A percentile compares a stretch with the other conserved stretches of the same genome.
These are phyloP conservation scores for Graphilbum ipis-grandicollis DNA, from an alignment of 2,329 filamentous ascomycete species.

Conservation along the genomic window DNA sequence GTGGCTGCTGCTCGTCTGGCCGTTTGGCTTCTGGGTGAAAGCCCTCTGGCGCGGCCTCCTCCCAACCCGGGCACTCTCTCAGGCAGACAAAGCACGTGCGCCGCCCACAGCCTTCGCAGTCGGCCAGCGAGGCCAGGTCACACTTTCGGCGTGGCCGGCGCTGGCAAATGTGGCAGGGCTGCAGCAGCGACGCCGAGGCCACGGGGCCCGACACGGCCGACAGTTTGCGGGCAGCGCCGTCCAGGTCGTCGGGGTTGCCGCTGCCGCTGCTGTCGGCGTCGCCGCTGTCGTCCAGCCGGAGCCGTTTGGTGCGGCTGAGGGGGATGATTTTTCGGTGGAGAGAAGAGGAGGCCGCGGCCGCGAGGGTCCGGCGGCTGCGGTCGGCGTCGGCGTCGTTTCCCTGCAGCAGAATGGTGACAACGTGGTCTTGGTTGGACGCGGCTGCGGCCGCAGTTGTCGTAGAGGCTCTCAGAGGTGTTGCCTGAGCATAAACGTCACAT, in stretches of 20 bases:
- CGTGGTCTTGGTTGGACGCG: not conserved
- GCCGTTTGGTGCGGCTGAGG: not conserved
- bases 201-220: not conserved
- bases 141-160: slow-evolving; percentile 45
- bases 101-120: slow-evolving; percentile 43
- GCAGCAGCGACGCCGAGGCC: not conserved
- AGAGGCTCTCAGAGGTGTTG: too few species aligned
- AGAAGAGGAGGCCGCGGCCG: not conserved
- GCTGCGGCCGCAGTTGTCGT: too few species aligned
- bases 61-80: slow-evolving; percentile 40
- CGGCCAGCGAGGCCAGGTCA: slow-evolving; percentile 48
- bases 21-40: too few species aligned
- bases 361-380: not conserved
- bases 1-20: too few species aligned
- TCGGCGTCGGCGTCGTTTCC: not conserved
- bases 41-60: too few species aligned
- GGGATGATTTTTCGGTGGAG: not conserved
- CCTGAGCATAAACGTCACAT: too few species aligned
- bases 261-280: not conserved
- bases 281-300: not conserved
- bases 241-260: not conserved
- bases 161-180: slow-evolving; percentile 50
- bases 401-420: not conserved
- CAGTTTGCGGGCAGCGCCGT: too few species aligned
- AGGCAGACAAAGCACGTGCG: slow-evolving; percentile 55